Base-by-base conservation (phyloP, 495 filamentous ascomycete species). In the Penicillium samsonianum region DNA sequence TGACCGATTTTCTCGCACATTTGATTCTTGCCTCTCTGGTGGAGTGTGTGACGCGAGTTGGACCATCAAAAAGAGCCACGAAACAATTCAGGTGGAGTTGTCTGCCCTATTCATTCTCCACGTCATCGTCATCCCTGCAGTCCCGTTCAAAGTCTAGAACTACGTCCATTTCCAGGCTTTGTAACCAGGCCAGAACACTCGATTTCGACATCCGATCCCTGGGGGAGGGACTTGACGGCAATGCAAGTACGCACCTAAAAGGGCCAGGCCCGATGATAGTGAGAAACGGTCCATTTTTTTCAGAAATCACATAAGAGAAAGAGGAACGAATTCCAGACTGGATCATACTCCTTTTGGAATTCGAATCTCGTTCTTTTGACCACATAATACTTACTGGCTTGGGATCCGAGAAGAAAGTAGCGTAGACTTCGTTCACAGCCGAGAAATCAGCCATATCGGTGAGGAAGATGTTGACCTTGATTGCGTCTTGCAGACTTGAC, bases 381-480 rank as follows among this genome's bases (percentile, higher is more conserved):
- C 40, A 38, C 7, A 42, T 23, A 16, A 25, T 25, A 66, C 70
- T 46, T 57, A 74, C 72, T 20, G 84, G 84, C 71, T 83, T 85
- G 0, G 81, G 78, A 51, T 79, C 72, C 54, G 64, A 66, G 54
- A 86, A 84, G 50, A 80, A 78, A 46, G 76, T 72, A 43, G 78
- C 77, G 57, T 85, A 87, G 3, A 79, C 79, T 53, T 78, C 75
- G 57, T 85, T 89, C 72, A 90, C 83, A 38, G 82, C 81, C 4
- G 71, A 69, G 53, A 89, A 91, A 66, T 89, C 81, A 41, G 78
- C 79, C 87, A 90, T 90, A 55, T 80, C 82, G 2, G 82, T 80
- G 28, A 90, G 71, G 71, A 88, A 91, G 58, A 90, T 82, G 54
- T 84, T 87, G 64, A 84, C 81, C 64, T 90, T 88, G 49, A 89